A percentile compares a stretch with the other conserved stretches of the same genome.
phyloP scores from a whole-genome alignment of 2,329 filamentous ascomycete genomes.

The Aspergillus ochraceoroseus region DNA sequence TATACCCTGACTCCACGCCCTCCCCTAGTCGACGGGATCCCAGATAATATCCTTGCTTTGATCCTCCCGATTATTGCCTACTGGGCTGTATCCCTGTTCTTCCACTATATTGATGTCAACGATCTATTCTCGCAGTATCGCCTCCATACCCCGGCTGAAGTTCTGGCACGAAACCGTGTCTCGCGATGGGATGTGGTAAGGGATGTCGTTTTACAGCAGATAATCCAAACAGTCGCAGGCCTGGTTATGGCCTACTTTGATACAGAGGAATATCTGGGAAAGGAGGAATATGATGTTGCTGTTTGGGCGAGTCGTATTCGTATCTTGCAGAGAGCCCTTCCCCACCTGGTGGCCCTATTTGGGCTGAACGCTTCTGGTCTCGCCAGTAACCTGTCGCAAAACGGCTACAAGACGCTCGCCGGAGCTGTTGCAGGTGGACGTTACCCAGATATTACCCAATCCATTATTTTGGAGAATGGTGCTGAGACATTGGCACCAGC shows the following conservation, averaged over 20 bases:
- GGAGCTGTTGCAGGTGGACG: slow-evolving; percentile 72
- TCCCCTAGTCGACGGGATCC: slow-evolving; percentile 69
- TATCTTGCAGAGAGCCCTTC: slow-evolving; percentile 71
- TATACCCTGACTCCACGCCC: slow-evolving; percentile 68
- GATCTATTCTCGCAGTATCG: slow-evolving; percentile 88
- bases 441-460: slow-evolving; percentile 67
- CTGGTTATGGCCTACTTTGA: slow-evolving; percentile 66
- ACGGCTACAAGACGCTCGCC: slow-evolving; percentile 66
- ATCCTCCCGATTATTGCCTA: slow-evolving; percentile 76
- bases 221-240: slow-evolving; percentile 75
- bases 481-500: slow-evolving; percentile 55
- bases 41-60: slow-evolving; percentile 75
- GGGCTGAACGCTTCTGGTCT: slow-evolving; percentile 72
- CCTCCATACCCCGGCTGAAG: slow-evolving; percentile 89
- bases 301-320: slow-evolving; percentile 83
- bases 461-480: slow-evolving; percentile 50
- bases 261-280: slow-evolving; percentile 66
- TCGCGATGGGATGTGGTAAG: slow-evolving; percentile 77
- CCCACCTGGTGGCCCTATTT: slow-evolving; percentile 62
- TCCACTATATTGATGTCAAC: slow-evolving; percentile 79
- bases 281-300: slow-evolving; percentile 78
- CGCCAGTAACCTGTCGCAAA: slow-evolving; percentile 65
- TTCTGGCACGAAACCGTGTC: slow-evolving; percentile 80
- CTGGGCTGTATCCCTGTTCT: slow-evolving; percentile 79
- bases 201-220: slow-evolving; percentile 86